These are phyloP conservation scores for Diaporthe ilicicola DNA, from an alignment of 2,329 filamentous ascomycete genomes.

Conservation along the genomic window DNA sequence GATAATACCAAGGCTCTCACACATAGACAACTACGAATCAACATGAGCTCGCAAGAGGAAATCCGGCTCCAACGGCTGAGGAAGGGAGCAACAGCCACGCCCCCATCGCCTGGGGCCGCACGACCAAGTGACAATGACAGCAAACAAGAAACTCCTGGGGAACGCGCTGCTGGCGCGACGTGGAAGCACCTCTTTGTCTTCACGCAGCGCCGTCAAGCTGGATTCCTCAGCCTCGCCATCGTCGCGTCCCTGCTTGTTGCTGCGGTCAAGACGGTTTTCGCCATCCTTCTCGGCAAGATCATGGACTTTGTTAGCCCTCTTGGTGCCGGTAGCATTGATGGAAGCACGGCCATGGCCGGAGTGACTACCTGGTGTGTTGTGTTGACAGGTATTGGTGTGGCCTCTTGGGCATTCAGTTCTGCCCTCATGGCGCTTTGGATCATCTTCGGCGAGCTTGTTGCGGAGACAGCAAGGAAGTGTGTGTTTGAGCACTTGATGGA, in stretches of 20 bases:
- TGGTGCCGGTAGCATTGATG: slow-evolving; percentile 61
- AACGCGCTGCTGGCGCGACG: slow-evolving; percentile 30
- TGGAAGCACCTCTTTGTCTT: slow-evolving; percentile 72
- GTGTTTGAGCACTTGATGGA: slow-evolving; percentile 75
- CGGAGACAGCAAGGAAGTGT: slow-evolving; percentile 67
- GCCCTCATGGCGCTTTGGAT: slow-evolving; percentile 77
- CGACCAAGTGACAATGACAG: neutral
- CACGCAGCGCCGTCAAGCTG: slow-evolving; percentile 67
- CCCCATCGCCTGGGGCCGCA: neutral
- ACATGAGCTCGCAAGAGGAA: neutral
- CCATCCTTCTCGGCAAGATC: slow-evolving; percentile 77
- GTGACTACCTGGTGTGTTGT: slow-evolving; percentile 69
- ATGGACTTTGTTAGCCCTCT: slow-evolving; percentile 77
- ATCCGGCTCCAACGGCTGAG: neutral
- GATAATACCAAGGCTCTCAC: neutral
- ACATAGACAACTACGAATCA: neutral
- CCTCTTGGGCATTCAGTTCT: slow-evolving; percentile 73
- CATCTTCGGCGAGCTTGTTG: slow-evolving; percentile 82
- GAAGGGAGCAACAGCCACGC: neutral
- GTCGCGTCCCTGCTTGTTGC: slow-evolving; percentile 67
- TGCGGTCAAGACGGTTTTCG: slow-evolving; percentile 69
- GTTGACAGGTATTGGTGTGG: slow-evolving; percentile 69
- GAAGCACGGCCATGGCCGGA: slow-evolving; percentile 59
- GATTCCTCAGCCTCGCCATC: slow-evolving; percentile 62
- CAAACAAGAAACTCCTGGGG: neutral